Evolutionary conservation across 768 basidiomycete species (phyloP).

Genomic region (Polyporus arcularius): DNA sequence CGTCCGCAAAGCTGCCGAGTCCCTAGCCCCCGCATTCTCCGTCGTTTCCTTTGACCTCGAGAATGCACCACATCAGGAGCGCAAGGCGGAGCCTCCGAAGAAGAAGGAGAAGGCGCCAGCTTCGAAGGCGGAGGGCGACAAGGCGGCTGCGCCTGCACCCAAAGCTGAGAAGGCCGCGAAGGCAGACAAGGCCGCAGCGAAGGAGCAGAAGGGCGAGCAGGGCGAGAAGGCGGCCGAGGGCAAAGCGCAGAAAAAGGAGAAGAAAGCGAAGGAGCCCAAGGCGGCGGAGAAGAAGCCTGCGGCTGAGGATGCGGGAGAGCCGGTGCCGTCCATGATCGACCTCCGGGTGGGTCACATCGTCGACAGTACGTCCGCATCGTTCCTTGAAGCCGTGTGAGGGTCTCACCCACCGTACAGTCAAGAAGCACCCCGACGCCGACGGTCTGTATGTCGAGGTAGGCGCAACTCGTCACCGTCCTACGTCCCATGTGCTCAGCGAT

Average conservation of each 20-base stretch:
- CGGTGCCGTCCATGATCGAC: constrained; percentile 96
- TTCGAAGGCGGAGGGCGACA: constrained; percentile 27
- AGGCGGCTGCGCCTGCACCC: constrained; percentile 22
- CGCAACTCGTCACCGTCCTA: background rate
- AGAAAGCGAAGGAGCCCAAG: constrained; percentile 23
- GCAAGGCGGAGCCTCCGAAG: constrained; percentile 71
- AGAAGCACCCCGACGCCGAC: constrained; percentile 96
- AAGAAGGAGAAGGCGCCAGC: constrained; percentile 64
- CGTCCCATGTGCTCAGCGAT: no score
- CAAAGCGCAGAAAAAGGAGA: constrained; percentile 38
- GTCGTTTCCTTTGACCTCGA: constrained; percentile 71
- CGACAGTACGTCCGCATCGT: constrained; percentile 61
- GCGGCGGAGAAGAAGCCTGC: constrained; percentile 29
- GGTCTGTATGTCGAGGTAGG: constrained; percentile 92
- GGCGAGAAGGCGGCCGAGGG: constrained; percentile 29
- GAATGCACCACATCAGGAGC: constrained; percentile 70
- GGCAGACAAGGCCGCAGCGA: constrained; percentile 31
- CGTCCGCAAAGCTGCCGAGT: constrained; percentile 58
- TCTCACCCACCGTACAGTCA: constrained; percentile 51
- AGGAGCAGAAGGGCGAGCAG: constrained; percentile 28
- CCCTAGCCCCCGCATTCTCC: constrained; percentile 53
- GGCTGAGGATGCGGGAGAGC: constrained; percentile 73
- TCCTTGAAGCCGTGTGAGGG: background rate
- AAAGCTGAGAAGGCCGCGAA: background rate
- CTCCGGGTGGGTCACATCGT: constrained; percentile 91